Conservation (phyloP, 495 filamentous ascomycete species). For the Pyrenula aspistea region DNA sequence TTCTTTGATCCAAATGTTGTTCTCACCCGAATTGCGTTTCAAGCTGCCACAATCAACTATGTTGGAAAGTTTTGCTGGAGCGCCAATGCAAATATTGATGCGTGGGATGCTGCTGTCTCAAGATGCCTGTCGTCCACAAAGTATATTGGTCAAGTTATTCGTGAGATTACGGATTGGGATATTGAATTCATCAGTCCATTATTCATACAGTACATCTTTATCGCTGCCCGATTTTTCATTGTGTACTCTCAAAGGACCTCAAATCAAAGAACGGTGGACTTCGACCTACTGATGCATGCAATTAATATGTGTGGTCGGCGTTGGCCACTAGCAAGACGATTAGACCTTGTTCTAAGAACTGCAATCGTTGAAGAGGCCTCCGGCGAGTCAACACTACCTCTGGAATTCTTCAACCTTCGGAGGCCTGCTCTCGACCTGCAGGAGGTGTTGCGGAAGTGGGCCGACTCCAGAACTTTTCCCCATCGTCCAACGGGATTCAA, state of each 20-base stretch:
- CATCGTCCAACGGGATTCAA: not conserved
- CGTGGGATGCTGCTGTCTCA: not conserved
- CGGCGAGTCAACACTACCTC: not conserved
- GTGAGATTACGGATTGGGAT: not conserved
- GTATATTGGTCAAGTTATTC: not conserved
- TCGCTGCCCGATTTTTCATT: not conserved
- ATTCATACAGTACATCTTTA: not conserved
- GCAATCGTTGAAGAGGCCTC: not conserved
- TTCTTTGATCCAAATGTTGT: not conserved
- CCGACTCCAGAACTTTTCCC: not conserved
- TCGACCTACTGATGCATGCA: not conserved
- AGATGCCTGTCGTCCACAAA: not conserved
- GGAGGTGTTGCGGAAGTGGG: not conserved
- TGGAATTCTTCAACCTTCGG: not conserved
- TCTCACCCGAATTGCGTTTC: not conserved
- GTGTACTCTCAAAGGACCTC: not conserved
- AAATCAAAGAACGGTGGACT: not conserved
- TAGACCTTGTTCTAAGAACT: not conserved
- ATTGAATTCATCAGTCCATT: not conserved
- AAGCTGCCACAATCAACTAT: not conserved
- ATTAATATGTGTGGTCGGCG: not conserved
- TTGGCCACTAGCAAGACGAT: not conserved
- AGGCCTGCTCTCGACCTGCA: not conserved
- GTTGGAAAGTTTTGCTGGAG: not conserved
- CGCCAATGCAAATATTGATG: not conserved